Base-by-base conservation (phyloP, 768 basidiomycete species). In the Mycena haematopus region DNA sequence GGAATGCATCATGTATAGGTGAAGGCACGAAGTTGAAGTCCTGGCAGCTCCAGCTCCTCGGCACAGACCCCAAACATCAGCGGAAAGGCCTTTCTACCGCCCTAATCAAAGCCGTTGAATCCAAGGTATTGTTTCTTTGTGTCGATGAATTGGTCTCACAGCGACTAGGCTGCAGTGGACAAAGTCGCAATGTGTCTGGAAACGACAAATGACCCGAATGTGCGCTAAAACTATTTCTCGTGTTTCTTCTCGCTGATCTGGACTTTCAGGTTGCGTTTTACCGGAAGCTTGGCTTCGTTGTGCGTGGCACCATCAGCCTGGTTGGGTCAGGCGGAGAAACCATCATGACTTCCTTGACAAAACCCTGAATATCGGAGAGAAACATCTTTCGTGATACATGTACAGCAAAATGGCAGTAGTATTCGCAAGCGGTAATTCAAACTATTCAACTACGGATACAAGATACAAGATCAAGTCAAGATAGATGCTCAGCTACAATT, bases 41-140 rank as follows among this genome's bases (percentile, higher is more conserved):
- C 14, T 68, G 67, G 67, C 63, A 65, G 8, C 45, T 65, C 4
- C 53, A 62, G 2, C 25, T 65, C 7, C 63, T 68, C 15, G 67
- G 52, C 2, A 65, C 64, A 6, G 56, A 27, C 21, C 63, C 63
- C 1, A 49, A 65, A 21, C 35, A 68, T 24, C 67, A 68, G 25
- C 56, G 45, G 19, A 65, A 60, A 17, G 67, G 67, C 7, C 56
- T 68, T n/a, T 36, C 67, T 6, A 38, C 49, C 27, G 58, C 60
- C 35, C 60, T 68, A 21, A 62, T 65, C 29, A 38, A 59, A 27
- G 63, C 54, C 25, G 29, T 65, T 2, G 63, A 65, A 59, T 6
- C 46, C 46, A 65, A 58, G 33, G 66, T 65, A 44, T 40, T 2
- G 1, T 50, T 10, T 10, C n/a, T n/a, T 44, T 58, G 4, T 22